These are phyloP conservation scores for Pneumocystis sp. DNA, from an alignment of 1,139 yeast genomes.

Conservation along the genomic window DNA sequence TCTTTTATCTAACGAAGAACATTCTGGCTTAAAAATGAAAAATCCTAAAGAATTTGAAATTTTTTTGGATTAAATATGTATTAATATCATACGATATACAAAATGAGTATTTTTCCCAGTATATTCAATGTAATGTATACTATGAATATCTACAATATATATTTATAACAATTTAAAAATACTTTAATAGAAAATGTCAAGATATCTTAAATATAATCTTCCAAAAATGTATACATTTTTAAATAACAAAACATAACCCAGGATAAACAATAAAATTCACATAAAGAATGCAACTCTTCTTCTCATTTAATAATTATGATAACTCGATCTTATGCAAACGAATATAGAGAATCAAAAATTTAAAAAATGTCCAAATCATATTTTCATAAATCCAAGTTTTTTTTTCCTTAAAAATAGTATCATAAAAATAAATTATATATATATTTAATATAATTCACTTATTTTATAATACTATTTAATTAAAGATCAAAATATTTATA, in stretches of 20 bases:
- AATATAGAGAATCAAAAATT: background rate
- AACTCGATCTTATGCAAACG: no score
- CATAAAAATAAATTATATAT: no score
- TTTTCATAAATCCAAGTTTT: background rate
- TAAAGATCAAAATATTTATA: background rate
- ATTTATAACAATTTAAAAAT: no score
- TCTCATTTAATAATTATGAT: background rate
- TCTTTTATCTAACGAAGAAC: background rate
- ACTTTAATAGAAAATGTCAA: background rate
- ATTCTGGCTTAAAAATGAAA: constrained; percentile 12
- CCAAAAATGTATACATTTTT: background rate
- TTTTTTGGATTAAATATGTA: background rate
- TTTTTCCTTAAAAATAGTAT: background rate
- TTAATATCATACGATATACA: background rate
- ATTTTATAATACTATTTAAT: no score
- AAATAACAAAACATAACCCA: no score
- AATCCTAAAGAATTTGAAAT: background rate
- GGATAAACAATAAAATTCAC: no score
- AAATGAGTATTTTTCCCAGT: background rate
- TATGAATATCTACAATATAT: background rate
- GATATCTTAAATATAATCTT: background rate
- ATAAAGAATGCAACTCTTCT: background rate
- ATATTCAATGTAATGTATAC: background rate
- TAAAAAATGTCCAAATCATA: background rate
- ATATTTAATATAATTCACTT: no score